phyloP scores from a whole-genome alignment of 2,329 filamentous ascomycete genomes.

The Xylaria sp. region DNA sequence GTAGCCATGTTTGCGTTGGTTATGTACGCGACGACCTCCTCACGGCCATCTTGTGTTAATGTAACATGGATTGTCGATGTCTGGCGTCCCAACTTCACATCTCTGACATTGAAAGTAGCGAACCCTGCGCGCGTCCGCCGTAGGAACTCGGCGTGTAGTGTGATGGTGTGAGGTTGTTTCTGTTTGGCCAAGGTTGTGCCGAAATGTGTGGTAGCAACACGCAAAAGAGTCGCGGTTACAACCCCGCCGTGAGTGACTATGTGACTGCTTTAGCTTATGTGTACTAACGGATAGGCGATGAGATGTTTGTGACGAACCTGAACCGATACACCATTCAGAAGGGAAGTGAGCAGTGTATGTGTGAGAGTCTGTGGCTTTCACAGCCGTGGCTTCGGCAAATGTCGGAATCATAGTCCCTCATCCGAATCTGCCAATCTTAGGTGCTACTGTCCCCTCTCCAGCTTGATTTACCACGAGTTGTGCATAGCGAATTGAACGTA shows the following conservation, averaged over 20 bases:
- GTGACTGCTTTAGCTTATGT: not conserved
- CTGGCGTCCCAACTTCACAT: slow-evolving; percentile 49
- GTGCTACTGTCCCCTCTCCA: not conserved
- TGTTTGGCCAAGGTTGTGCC: slow-evolving; percentile 46
- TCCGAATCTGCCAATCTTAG: not conserved
- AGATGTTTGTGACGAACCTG: slow-evolving; percentile 40
- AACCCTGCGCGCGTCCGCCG: slow-evolving; percentile 46
- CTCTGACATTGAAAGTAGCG: slow-evolving; percentile 43
- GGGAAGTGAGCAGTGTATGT: slow-evolving; percentile 41
- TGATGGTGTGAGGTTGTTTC: slow-evolving; percentile 47
- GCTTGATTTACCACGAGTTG: not conserved
- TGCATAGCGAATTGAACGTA: not conserved
- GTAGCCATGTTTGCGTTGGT: slow-evolving; percentile 70
- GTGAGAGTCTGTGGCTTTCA: slow-evolving; percentile 40
- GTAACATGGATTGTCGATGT: slow-evolving; percentile 49
- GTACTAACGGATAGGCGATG: not conserved
- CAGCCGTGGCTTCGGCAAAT: slow-evolving; percentile 42
- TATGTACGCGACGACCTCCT: slow-evolving; percentile 72
- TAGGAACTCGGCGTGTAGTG: slow-evolving; percentile 48
- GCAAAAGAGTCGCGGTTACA: slow-evolving; percentile 70
- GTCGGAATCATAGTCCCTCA: slow-evolving; percentile 38
- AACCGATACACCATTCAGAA: slow-evolving; percentile 46
- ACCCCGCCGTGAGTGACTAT: slow-evolving; percentile 78
- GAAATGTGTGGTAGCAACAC: slow-evolving; percentile 54
- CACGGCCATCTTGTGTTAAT: slow-evolving; percentile 54